Evolutionary conservation across 2,329 filamentous ascomycete species (phyloP).

Genomic region (Aspergillus sp.): DNA sequence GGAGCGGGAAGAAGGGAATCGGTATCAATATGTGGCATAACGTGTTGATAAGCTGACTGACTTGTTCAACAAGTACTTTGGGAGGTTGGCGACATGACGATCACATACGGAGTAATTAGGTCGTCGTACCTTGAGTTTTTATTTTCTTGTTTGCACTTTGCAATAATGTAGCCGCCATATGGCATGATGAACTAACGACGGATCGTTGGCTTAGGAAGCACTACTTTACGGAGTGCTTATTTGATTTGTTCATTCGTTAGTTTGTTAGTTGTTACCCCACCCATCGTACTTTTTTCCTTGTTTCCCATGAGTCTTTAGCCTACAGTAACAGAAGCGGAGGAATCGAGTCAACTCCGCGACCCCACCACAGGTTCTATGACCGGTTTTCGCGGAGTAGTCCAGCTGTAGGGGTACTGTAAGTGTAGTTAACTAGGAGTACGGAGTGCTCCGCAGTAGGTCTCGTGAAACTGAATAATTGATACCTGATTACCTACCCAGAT

Average conservation of each 20-base stretch:
- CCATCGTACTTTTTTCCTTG: too few relatives aligned
- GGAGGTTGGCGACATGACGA: neutral
- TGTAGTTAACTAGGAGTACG: too few relatives aligned
- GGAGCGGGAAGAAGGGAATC: constrained; percentile 69
- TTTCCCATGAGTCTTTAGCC: too few relatives aligned
- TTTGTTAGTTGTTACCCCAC: neutral
- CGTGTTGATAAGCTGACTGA: constrained; percentile 4
- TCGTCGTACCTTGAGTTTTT: neutral
- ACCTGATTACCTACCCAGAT: too few relatives aligned
- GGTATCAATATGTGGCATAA: constrained; percentile 70
- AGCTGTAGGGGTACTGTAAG: too few relatives aligned
- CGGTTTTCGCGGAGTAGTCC: too few relatives aligned
- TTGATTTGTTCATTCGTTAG: too few relatives aligned
- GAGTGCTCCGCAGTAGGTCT: too few relatives aligned
- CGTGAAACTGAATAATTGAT: too few relatives aligned
- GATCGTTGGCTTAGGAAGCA: neutral
- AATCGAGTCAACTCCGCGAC: too few relatives aligned
- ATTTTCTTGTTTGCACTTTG: neutral
- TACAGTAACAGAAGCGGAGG: too few relatives aligned
- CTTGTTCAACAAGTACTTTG: neutral
- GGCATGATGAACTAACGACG: neutral
- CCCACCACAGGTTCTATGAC: too few relatives aligned
- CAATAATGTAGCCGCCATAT: neutral
- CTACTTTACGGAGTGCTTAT: neutral
- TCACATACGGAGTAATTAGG: neutral